Base-by-base conservation (phyloP, 2,329 filamentous ascomycete genomes). In the Lachnellula suecica region DNA sequence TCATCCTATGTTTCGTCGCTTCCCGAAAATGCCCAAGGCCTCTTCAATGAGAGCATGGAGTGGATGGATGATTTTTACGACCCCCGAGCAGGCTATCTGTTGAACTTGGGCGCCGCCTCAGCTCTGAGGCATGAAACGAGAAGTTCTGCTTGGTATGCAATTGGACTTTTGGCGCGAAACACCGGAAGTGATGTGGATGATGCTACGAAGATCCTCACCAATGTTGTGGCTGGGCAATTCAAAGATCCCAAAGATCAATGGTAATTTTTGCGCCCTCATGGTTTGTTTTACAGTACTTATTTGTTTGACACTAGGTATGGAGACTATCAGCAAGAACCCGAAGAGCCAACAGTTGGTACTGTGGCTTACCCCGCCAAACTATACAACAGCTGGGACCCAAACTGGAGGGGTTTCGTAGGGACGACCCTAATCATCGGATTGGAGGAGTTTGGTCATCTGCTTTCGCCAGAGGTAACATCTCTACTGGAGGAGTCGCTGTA, bases 331-430 rank as follows among this genome's bases (percentile, higher is more conserved):
- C 69, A 73, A 24, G 72, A 79, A 38, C 78, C 79, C 0, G 80
- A 85, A 58, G 77, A 85, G 63, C 82, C 83, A 0, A 74, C 74
- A 2, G 76, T 85, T 4, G 81, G 81, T 17, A 76, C 72, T 2
- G 48, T 68, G 2, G 66, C 70, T 15, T 85, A 85, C 56, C 72
- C 73, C 1, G 65, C 73, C 0, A 62, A 66, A 4, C 79, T 81
- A 29, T 83, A 84, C 61, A 73, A 76, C 50, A 75, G 76, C 0
- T 85, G 80, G 78, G 83, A 85, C 58, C 81, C 82, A 2, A 85
- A 86, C 55, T 85, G 82, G 82, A 72, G 83, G 45, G 82, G 82
- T 1, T 85, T 86, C 51, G 73, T 85, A 29, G 80, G 81, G 11
- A 83, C 80, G 0, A 76, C 79, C 0, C 73, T 85, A 13, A 76